Evolutionary conservation across 1,139 yeast genomes (phyloP), one percentile per base, ranked within the genome.

Genomic region (Arxiozyma slooffiae): DNA sequence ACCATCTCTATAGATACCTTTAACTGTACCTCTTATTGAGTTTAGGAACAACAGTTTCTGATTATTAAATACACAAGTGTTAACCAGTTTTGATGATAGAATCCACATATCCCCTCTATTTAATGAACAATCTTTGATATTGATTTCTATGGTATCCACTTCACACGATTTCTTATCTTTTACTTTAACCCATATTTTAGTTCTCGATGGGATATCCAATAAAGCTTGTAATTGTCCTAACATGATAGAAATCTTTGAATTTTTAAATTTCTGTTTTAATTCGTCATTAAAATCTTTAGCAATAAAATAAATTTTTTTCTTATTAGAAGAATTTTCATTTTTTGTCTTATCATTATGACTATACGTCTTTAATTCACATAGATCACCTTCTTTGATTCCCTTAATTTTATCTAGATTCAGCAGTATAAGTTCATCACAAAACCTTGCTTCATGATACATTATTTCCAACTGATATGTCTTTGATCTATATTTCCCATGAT

Each of bases 61-160:
- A 8, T 82, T 79, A 7, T 74, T 70, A 60, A 85, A 81, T 2
- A 85, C 77, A 65, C 96, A 86, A 14, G 77, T 71, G 8, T 79
- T 80, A 0, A 76, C 77, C 49, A 92, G 59, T 17, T 74, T 64
- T 1, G 87, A 75, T 0, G 96, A 80, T 9, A 90, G 70, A 38
- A 79, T 74, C 96, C 97, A 94, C 94, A 90, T 90, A 59, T 89
- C 95, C 52, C 95, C 96, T 57, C 99, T 72, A 1, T 96, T 81
- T 20, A 94, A 69, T 58, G 85, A 81, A 22, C 87, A 74, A 62
- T 92, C 97, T 60, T 84, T 86, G 50, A 89, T 79, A 62, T 80
- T 82, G 5, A 94, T 71, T 61, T 92, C 98, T 5, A 90, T 78
- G 2, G 87, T 75, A 59, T 92, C 97, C 0, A 92, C 86, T 53